Base-by-base conservation (phyloP, 805 yeast species). In the Ogataea zsoltii region DNA sequence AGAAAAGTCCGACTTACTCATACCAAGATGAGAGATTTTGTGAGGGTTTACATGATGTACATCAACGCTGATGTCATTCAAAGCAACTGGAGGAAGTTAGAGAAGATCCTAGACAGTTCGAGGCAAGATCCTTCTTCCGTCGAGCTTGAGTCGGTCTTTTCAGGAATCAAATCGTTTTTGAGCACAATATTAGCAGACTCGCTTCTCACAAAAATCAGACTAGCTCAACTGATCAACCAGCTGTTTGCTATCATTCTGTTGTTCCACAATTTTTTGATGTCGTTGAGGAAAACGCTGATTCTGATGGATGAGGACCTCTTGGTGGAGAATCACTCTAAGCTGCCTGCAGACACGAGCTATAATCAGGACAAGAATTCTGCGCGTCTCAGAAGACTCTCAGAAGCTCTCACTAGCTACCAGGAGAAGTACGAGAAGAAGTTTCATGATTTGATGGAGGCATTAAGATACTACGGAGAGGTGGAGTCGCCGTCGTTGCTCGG, bases 101-200 rank as follows among this genome's bases (percentile, higher is more conserved):
- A 58, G 33, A 32, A 34, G 0, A 53, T 60, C 3, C 52, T 68
- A 39, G 59, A 52, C 2, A 48, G 52, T 3, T 58, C 66, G 12
- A 55, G 55, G 4, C 17, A 38, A 14, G 48, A 50, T 3, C 18
- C 46, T 10, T 16, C 46, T 11, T 18, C 45, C 2, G 44, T 54
- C 12, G 61, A 60, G 31, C 72, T 80, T 45, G 78, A 75, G 46
- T 56, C 65, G 21, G 58, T 82, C 4, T 69, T 70, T 48, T 58
- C 59, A n/a, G 65, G 65, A 25, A 71, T 85, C 44, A 79, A 82
- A 35, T 69, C 74, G 7, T 83, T 77, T 55, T 67, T 88, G 49
- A 85, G 82, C 58, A 77, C 83, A 2, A 72, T 83, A 16, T 62
- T 88, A 51, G 75, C 80, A 50, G 86, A 83, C 52, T 79, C 89